phyloP scores from a whole-genome alignment of 2,329 filamentous ascomycete genomes.

The Ascosphaera apis region DNA sequence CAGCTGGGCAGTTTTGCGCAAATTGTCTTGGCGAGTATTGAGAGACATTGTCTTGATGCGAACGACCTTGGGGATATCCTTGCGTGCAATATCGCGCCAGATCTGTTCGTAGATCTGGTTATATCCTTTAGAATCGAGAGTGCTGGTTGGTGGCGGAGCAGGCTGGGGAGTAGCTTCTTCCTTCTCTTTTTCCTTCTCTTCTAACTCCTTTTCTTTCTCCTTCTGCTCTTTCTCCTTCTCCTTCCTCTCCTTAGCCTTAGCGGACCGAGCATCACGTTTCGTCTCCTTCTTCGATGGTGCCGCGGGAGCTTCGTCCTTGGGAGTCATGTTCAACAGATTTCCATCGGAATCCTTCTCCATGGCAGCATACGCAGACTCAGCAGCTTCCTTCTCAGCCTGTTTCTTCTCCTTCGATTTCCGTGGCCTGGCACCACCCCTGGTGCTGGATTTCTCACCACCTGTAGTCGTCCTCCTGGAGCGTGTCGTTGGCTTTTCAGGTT shows the following conservation, averaged over 20 bases:
- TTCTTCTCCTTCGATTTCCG: slow-evolving; percentile 72
- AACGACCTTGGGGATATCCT: slow-evolving; percentile 80
- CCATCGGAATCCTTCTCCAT: slow-evolving; percentile 16
- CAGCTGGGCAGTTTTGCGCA: slow-evolving; percentile 90
- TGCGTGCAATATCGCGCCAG: slow-evolving; percentile 80
- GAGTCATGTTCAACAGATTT: slow-evolving; percentile 26
- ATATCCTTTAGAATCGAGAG: slow-evolving; percentile 75
- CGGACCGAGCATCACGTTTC: slow-evolving; percentile 20
- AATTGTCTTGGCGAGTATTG: slow-evolving; percentile 72
- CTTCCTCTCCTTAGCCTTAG: slow-evolving; percentile 16
- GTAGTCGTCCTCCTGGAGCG: neutral
- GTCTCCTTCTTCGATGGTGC: slow-evolving; percentile 12
- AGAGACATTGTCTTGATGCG: slow-evolving; percentile 73
- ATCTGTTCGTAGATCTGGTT: slow-evolving; percentile 96
- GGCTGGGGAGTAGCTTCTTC: slow-evolving; percentile 18
- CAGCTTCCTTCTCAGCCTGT: slow-evolving; percentile 47
- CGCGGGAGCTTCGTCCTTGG: slow-evolving; percentile 28
- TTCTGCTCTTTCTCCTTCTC: neutral
- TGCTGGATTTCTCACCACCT: neutral
- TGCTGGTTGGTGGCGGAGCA: slow-evolving; percentile 34
- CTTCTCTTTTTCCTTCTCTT: neutral
- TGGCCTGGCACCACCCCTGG: slow-evolving; percentile 30
- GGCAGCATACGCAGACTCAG: slow-evolving; percentile 69
- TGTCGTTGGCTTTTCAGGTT: neutral
- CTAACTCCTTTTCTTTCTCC: neutral